These are phyloP conservation scores for Leptographium lundbergii DNA, from an alignment of 2,329 filamentous ascomycete genomes.

Conservation along the genomic window DNA sequence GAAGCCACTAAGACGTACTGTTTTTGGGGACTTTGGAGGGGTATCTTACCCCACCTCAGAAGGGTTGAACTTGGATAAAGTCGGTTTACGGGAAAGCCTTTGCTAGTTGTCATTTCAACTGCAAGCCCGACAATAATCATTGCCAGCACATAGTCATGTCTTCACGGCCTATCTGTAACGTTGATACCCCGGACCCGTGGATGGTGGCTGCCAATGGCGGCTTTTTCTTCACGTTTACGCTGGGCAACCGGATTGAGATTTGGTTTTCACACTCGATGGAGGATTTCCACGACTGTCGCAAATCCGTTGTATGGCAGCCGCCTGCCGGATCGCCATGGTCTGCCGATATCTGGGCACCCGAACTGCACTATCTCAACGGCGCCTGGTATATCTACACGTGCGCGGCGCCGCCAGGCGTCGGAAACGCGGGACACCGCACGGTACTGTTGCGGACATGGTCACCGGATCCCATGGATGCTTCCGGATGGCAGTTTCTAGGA, in stretches of 20 bases:
- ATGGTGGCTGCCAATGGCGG: slow-evolving; percentile 14
- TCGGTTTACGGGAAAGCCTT: neutral
- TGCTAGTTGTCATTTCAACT: neutral
- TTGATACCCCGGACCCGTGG: slow-evolving; percentile 20
- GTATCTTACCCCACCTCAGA: neutral
- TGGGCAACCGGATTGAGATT: slow-evolving; percentile 22
- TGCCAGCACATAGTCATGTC: slow-evolving; percentile 13
- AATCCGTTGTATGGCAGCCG: slow-evolving; percentile 23
- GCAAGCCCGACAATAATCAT: neutral
- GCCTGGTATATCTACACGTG: slow-evolving; percentile 39
- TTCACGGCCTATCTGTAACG: slow-evolving; percentile 16
- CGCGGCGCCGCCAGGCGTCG: slow-evolving; percentile 2
- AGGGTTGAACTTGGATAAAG: neutral
- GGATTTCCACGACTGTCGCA: slow-evolving; percentile 16
- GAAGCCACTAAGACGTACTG: too few species aligned
- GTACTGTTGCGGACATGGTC: neutral
- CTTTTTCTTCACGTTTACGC: slow-evolving; percentile 16
- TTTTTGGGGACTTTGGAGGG: neutral
- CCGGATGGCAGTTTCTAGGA: slow-evolving; percentile 12
- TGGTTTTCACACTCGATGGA: slow-evolving; percentile 19
- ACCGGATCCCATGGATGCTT: slow-evolving; percentile 1
- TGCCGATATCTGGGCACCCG: slow-evolving; percentile 40
- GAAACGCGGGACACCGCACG: slow-evolving; percentile 7
- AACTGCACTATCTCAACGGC: slow-evolving; percentile 35
- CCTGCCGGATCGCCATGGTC: slow-evolving; percentile 27